Conservation (phyloP, 768 basidiomycete genomes). For the Mycena latifolia region DNA sequence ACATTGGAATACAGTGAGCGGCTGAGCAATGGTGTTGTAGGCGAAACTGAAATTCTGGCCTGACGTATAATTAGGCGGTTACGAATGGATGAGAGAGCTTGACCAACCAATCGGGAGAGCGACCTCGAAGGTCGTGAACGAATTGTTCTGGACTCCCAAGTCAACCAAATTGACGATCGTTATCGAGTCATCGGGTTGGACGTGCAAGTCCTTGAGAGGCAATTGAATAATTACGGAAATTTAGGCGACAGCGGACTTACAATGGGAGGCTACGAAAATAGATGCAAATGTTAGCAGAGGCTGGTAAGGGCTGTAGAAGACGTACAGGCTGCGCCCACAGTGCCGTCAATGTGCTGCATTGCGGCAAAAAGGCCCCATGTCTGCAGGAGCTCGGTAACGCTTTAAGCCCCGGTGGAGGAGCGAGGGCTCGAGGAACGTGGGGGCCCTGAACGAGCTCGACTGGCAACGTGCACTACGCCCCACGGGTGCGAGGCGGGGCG, state of each 20-base stretch:
- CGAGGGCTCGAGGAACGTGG: too few relatives aligned
- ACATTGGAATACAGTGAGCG: constrained; percentile 16
- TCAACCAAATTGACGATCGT: constrained; percentile 7
- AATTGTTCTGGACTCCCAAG: background rate
- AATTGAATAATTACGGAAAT: too few relatives aligned
- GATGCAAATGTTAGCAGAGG: background rate
- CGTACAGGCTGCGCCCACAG: constrained; percentile 3
- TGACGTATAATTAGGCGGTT: background rate
- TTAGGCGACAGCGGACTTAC: too few relatives aligned
- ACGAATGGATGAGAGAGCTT: too few relatives aligned
- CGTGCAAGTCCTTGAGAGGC: constrained; percentile 10
- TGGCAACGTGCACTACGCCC: too few relatives aligned
- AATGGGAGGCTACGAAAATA: constrained; percentile 7
- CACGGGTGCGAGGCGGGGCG: too few relatives aligned
- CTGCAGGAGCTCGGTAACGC: too few relatives aligned
- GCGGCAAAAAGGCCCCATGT: too few relatives aligned
- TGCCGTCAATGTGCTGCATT: constrained; percentile 1
- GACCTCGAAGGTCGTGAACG: constrained; percentile 13
- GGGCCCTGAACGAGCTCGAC: too few relatives aligned
- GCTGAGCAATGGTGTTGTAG: constrained; percentile 10
- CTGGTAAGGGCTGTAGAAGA: background rate
- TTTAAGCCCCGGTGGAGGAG: too few relatives aligned
- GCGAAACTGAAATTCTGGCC: constrained; percentile 20
- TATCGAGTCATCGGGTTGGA: constrained; percentile 13
- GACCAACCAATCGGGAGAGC: constrained; percentile 9